A percentile compares a stretch with the other conserved stretches of the same genome.
phyloP scores from a whole-genome alignment of 352 stramenopile species.

The Peronospora destructor region DNA sequence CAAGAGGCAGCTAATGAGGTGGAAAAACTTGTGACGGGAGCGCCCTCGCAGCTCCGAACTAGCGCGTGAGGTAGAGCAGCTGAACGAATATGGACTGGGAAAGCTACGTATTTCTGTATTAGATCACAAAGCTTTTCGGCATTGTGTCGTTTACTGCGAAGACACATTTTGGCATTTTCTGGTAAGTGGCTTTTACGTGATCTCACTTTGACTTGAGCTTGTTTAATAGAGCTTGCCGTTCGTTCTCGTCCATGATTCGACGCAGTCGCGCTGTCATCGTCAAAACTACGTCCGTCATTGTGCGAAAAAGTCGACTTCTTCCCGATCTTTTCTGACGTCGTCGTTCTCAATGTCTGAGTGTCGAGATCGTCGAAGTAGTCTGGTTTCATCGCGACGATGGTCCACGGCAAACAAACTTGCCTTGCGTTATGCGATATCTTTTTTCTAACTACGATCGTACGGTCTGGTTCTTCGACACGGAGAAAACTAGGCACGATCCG shows the following conservation, averaged over 20 bases:
- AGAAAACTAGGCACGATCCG: background rate
- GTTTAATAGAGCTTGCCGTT: constrained; percentile 79
- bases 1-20: constrained; percentile 57
- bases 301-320: too few relatives aligned
- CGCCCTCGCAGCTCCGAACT: constrained; percentile 6
- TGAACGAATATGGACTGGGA: background rate
- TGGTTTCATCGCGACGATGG: too few relatives aligned
- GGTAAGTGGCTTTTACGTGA: constrained; percentile 90
- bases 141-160: constrained; percentile 78
- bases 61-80: constrained; percentile 2
- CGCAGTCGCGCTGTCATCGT: too few relatives aligned
- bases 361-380: too few relatives aligned
- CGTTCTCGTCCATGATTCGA: constrained; percentile 67
- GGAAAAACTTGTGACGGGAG: constrained; percentile 40
- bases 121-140: background rate
- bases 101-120: constrained; percentile 17
- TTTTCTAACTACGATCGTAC: too few relatives aligned
- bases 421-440: too few relatives aligned
- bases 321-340: too few relatives aligned
- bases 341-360: too few relatives aligned
- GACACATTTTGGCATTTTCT: constrained; percentile 92
- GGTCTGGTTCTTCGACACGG: constrained; percentile 7
- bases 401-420: too few relatives aligned
- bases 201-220: constrained; percentile 92
- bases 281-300: too few relatives aligned